phyloP scores from a whole-genome alignment of 2,329 filamentous ascomycete genomes.

The Acephala macrosclerotiorum region DNA sequence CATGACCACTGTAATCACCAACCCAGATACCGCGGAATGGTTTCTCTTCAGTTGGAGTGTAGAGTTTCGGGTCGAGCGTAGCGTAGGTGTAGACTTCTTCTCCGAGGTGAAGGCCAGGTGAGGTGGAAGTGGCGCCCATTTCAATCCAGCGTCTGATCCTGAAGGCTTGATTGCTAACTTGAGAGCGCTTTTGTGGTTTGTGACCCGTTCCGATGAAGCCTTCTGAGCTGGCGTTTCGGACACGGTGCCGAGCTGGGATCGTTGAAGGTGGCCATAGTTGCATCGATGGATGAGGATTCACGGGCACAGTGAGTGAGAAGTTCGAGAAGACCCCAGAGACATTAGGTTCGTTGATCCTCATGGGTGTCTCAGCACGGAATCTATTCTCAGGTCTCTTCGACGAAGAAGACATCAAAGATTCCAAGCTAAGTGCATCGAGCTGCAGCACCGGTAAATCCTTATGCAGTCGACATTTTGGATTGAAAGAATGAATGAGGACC shows the following conservation, averaged over 20 bases:
- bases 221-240: constrained; percentile 56
- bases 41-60: constrained; percentile 80
- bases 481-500: constrained; percentile 76
- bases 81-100: constrained; percentile 68
- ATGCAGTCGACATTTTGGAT: constrained; percentile 74
- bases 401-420: constrained; percentile 18
- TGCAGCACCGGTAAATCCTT: constrained; percentile 76
- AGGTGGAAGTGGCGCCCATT: constrained; percentile 52
- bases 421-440: constrained; percentile 48
- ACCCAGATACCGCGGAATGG: constrained; percentile 89
- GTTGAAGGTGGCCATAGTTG: constrained; percentile 78
- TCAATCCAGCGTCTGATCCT: constrained; percentile 80
- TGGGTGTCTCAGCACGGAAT: constrained; percentile 57
- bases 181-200: constrained; percentile 57
- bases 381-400: constrained; percentile 42
- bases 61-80: constrained; percentile 76
- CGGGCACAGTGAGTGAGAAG: constrained; percentile 69
- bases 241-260: constrained; percentile 63
- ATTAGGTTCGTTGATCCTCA: constrained; percentile 55
- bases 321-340: constrained; percentile 65
- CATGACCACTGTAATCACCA: constrained; percentile 84
- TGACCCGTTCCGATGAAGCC: constrained; percentile 51
- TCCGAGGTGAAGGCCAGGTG: constrained; percentile 56
- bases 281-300: constrained; percentile 49
- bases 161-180: constrained; percentile 76